These are phyloP conservation scores for Limnanthes douglasii DNA, from an alignment of 345 rosid species.

Conservation along the genomic window DNA sequence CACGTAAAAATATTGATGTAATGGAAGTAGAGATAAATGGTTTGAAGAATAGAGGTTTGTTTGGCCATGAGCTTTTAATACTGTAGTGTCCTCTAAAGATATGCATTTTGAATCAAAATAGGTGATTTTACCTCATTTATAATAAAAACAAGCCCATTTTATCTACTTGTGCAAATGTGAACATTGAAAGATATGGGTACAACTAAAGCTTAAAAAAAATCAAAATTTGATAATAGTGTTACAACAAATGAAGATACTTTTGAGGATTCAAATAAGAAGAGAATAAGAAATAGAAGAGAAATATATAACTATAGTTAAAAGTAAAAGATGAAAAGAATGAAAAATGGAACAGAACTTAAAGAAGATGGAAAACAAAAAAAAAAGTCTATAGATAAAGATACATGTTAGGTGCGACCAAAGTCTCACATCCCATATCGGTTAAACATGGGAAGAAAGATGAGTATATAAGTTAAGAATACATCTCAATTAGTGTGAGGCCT, in stretches of 20 bases:
- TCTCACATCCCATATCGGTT: no score
- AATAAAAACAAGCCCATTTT: no score
- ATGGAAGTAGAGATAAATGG: conserved; percentile 71
- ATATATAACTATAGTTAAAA: conserved; percentile 9
- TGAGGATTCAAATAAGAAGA: conserved; percentile 8
- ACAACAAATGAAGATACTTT: conserved; percentile 4
- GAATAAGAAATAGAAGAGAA: conserved; percentile 12
- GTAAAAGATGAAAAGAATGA: conserved; percentile 5
- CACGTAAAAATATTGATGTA: conserved; percentile 90
- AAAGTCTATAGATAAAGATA: conserved; percentile 6
- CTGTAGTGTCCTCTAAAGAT: no score
- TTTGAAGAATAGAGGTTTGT: conserved; percentile 38
- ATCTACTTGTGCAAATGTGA: background rate
- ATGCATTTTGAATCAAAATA: no score
- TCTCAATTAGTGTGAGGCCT: no score
- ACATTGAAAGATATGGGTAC: conserved; percentile 9
- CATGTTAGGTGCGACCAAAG: no score
- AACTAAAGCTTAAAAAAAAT: conserved; percentile 10
- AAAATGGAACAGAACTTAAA: conserved; percentile 3
- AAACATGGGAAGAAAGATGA: no score
- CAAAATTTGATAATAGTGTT: conserved; percentile 9
- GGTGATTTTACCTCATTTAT: no score
- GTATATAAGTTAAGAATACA: no score
- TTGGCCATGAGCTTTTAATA: no score
- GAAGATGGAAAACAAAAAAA: conserved; percentile 17